Base-by-base conservation (phyloP, 495 filamentous ascomycete species). In the Niebla homalea region DNA sequence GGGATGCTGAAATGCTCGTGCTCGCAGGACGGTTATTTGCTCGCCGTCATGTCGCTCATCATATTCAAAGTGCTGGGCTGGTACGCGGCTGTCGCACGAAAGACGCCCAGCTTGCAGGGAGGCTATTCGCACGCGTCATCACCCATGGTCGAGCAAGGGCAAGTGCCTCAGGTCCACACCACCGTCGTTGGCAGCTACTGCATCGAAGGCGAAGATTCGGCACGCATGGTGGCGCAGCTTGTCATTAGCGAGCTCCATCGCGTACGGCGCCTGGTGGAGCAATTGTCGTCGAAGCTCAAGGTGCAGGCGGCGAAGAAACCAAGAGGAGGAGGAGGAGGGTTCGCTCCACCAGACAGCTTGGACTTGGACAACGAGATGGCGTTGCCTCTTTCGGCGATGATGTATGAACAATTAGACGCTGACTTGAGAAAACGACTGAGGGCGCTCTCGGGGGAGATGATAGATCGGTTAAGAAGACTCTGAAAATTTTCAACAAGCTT, bases 201-300 rank as follows among this genome's bases (percentile, higher is more conserved):
- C 40, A 11, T 56, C 22, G 55, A 63, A 10, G 58, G 57, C 36
- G 57, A 58, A 18, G 53, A 62, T 47, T 48, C 32, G 26, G 44
- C 38, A 12, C 61, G 63, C 22, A 62, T 63, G 59, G 57, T 61
- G 0, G 66, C 66, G 2, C 62, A 66, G 53, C 48, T 64, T 12
- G 57, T 70, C 14, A 64, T 70, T 6, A 62, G 58, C 48, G 62
- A 70, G 52, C 57, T 71, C 14, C 67, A 71, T 38, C 66, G 65
- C 25, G 64, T 66, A 26, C 64, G 65, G 44, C 49, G 58, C 4
- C 36, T 71, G 5, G 56, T 67, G 0, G 58, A 67, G 49, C 47
- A 15, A 16, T 50, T 63, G 10, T 58, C 54, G 16, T 39, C 40
- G 23, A 23, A 36, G 18, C 39, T 51, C 5, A 36, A 35, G 21